Base-by-base conservation (phyloP, 179 eudicot genomes). In the Silene noctiflora region DNA sequence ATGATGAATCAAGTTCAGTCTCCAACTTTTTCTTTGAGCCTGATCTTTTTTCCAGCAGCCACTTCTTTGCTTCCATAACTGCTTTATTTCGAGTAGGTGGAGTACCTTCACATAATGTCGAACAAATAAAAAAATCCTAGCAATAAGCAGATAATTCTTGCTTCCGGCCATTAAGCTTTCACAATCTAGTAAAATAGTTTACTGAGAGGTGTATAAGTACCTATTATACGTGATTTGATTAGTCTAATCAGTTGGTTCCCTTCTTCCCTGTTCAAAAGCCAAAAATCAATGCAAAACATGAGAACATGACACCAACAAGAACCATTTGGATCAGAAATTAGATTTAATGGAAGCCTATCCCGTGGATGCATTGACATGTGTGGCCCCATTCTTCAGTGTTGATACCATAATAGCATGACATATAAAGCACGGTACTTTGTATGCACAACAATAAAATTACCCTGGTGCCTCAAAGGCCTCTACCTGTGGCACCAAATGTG, bases 11-110 rank as follows among this genome's bases (percentile, higher is more conserved):
- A 76, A 64, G 73, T 66, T 82, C 84, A 75, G 65, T 66, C 56
- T 77, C 88, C 83, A 63, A 39, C 72, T 80, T 79, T 65, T 77
- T 73, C 83, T 80, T 87, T 70, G 88, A 85, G 66, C 81, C 87
- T 66, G 89, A 83, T 76, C 84, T 93, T 87, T 85, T 91, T 71
- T 91, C 89, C 81, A 88, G 86, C 77, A 90, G 79, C 98, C 98
- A 93, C 67, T 81, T 86, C 78, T 84, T 88, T 65, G 98, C 97
- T 87, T 93, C 95, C 88, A 76, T 69, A 78, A 91, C 77, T 79
- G 89, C 97, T 74, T 85, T 71, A 77, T 71, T 81, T 46, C 86
- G 80, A 39, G 80, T 22, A 75, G 88, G 89, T 53, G 81, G 84
- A 71, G 79, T 72, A 42, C 77, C 75, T 69, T 77, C 77, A 77